Base-by-base conservation (phyloP, 345 rosid species). In the Rhodamnia argentea region DNA sequence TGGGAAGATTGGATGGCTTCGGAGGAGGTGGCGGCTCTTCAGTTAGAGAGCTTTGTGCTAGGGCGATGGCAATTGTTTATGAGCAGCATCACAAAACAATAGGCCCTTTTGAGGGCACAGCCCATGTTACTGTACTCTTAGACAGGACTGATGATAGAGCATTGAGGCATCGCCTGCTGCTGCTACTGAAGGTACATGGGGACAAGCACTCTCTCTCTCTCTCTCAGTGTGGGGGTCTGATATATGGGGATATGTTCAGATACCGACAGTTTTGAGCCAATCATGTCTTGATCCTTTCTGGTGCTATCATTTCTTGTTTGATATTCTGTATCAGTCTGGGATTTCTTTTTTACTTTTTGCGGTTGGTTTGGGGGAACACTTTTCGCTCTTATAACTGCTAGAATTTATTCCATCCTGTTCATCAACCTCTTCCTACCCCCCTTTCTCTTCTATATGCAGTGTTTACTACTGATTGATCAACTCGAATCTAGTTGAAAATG, bases 1-100 rank as follows among this genome's bases (percentile, higher is more conserved):
- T 97, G 99, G 96, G 94, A 90, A 91, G 98, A 90, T 92, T 97
- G 88, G 99, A 97, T 92, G 98, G 99, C 86, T 97, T 97, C 93
- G 99, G 99, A 83, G 99, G 99, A 88, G 99, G 96, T 24, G 99
- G 99, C 84, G 97, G 96, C 83, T 93, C 94, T 88, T 96, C 99
- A 54, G 99, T 97, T 84, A 93, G 99, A 90, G 99, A 97, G 89
- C 99, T 97, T 89, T 97, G 99, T 92, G 99, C 99, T 16, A 95
- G 99, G 91, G 99, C 99, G 27, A 97, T 97, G 99, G 87, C 99
- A 75, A 97, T 96, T 88, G 98, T 97, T 83, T 97, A 97, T 90
- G 99, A 97, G 89, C 99, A 96, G 89, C 99, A 97, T 90, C 90
- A 87, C 90, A 94, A 85, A 82, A 92, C 90, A 88, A 91, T 97